Base-by-base conservation (phyloP, 805 yeast species). In the Monosporozyma servazzii region DNA sequence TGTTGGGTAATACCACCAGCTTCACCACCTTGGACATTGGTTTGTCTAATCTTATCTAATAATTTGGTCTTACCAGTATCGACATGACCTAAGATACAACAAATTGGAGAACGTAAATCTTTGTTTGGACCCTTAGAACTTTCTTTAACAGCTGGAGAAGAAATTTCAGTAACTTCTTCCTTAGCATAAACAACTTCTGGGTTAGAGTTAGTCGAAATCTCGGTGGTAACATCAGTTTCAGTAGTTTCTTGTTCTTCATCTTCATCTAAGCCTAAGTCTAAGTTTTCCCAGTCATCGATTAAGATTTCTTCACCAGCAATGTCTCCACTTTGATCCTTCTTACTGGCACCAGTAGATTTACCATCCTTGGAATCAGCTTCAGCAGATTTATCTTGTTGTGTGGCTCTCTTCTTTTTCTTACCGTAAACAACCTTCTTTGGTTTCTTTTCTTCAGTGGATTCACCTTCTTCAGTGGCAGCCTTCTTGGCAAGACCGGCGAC, bases 1-100 rank as follows among this genome's bases (percentile, higher is more conserved):
- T 93, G 99, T 79, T 93, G 99, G 58, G 99, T 93, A 70, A 93
- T 93, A 76, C 99, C 99, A 76, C 99, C 99, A 51, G 99, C 99
- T 75, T 93, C 99, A 67, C 99, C 99, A 70, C 97, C 99, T 76
- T 93, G 99, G 55, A 93, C 99, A 66, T 93, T 93, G 42, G 98
- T 93, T 75, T 91, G 97, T 75, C 99, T 91, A 61, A 93, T 84
- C 72, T 93, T 93, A 69, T 93, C 99, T 69, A 93, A 78, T 58
- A 93, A 79, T 70, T 93, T 93, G 59, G 99, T 93, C 73, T 93
- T 93, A 83, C 99, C 99, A 53, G 99, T 93, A 78, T 93, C 99
- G 72, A 93, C 99, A 76, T 93, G 99, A 68, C 99, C 99, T 71
- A 93, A 79, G 65, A 93, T 93, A 85, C 96, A 89, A 72, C 99